phyloP scores from a whole-genome alignment of 73 alveolate species.

The Breviolum minutum region DNA sequence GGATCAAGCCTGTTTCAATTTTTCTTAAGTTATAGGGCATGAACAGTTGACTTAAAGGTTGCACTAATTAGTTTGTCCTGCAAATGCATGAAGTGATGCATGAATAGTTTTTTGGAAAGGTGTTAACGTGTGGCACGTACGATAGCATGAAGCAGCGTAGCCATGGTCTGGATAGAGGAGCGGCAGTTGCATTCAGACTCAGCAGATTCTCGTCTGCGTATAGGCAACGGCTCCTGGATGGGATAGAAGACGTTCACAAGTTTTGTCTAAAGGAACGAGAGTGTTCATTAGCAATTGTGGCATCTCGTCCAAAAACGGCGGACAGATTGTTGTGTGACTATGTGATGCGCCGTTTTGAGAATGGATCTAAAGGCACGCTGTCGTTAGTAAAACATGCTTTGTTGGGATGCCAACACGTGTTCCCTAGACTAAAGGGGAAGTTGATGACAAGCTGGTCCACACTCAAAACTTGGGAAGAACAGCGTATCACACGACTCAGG shows the following conservation, averaged over 20 bases:
- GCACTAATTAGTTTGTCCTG: too few relatives aligned
- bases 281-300: background rate
- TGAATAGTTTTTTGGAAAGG: background rate
- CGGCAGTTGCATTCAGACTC: background rate
- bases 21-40: too few relatives aligned
- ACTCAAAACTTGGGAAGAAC: background rate
- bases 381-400: conserved; percentile 7
- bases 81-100: background rate
- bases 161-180: too few relatives aligned
- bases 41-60: too few relatives aligned
- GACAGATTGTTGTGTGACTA: background rate
- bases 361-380: too few relatives aligned
- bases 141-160: background rate
- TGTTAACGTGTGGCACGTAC: background rate
- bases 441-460: background rate
- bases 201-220: background rate
- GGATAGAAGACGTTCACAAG: background rate
- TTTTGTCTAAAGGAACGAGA: background rate
- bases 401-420: background rate
- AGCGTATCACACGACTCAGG: background rate
- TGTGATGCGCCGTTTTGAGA: background rate
- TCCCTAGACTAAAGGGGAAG: background rate
- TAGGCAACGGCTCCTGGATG: background rate
- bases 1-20: too few relatives aligned
- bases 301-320: background rate